Percentiles rank a stretch among this genome's conserved stretches.
Conservation (phyloP, 768 basidiomycete genomes). For the Flagelloscypha sp. region DNA sequence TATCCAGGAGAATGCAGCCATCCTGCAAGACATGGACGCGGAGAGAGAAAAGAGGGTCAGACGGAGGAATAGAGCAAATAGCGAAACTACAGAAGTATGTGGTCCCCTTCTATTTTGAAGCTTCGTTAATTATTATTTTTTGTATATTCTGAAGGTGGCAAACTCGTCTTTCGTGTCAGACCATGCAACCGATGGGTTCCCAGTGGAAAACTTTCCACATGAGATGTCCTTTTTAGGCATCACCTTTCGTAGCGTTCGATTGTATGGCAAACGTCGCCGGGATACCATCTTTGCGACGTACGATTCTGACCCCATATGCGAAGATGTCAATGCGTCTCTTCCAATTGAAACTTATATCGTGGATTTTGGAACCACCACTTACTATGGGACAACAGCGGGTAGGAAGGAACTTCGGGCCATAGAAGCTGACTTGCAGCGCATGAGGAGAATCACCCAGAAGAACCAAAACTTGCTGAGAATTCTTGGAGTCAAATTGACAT, state of each 20-base stretch:
- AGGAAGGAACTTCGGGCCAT: constrained; percentile 63
- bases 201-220: constrained; percentile 51
- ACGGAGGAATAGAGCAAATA: constrained; percentile 48
- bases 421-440: constrained; percentile 55
- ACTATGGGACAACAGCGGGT: constrained; percentile 65
- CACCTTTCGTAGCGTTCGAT: constrained; percentile 26
- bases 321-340: constrained; percentile 47
- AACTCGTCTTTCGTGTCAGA: constrained; percentile 37
- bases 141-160: constrained; percentile 53
- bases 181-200: too few species aligned
- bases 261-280: constrained; percentile 60
- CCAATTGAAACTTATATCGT: constrained; percentile 64
- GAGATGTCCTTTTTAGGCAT: constrained; percentile 21
- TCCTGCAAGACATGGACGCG: constrained; percentile 48
- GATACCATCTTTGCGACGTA: too few species aligned
- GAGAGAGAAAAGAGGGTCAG: constrained; percentile 60
- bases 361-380: constrained; percentile 56
- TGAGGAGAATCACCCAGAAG: constrained; percentile 47
- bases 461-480: constrained; percentile 62
- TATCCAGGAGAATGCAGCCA: constrained; percentile 42
- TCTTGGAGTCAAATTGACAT: constrained; percentile 56
- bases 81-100: constrained; percentile 42
- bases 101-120: too few species aligned
- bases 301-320: constrained; percentile 68
- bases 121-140: too few species aligned